Percentiles rank a stretch among this genome's conserved stretches.
Conservation (phyloP, 2,329 filamentous ascomycete species). For the Cordyceps cateniannulata region DNA sequence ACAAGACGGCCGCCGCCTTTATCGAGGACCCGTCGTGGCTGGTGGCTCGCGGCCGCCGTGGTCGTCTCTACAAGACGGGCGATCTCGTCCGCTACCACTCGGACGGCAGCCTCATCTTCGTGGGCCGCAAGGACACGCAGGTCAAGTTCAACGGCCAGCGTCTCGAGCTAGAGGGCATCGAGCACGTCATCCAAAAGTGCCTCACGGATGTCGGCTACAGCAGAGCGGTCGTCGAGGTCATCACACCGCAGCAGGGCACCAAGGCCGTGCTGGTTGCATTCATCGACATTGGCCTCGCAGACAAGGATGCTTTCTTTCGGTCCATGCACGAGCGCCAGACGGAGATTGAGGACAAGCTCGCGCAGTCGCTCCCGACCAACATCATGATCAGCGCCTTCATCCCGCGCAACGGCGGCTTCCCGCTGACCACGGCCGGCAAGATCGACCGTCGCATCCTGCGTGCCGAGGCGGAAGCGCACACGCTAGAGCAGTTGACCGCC, state of each 20-base stretch:
- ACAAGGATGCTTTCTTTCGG: background rate
- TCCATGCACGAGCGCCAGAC: background rate
- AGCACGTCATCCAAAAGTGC: slow-evolving; percentile 12
- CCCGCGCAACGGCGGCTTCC: background rate
- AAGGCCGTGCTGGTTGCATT: background rate
- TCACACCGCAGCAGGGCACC: background rate
- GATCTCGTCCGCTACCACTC: slow-evolving; percentile 22
- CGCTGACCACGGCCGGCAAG: slow-evolving; percentile 3
- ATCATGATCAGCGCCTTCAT: slow-evolving; percentile 3
- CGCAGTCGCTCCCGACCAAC: slow-evolving; percentile 3
- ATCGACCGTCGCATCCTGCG: background rate
- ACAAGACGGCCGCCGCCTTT: slow-evolving; percentile 20
- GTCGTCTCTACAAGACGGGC: slow-evolving; percentile 19
- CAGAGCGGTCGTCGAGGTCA: background rate
- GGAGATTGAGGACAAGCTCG: background rate
- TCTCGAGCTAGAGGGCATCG: slow-evolving; percentile 34
- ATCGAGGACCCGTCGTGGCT: slow-evolving; percentile 2
- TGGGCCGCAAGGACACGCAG: slow-evolving; percentile 48
- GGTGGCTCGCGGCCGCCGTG: background rate
- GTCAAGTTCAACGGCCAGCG: slow-evolving; percentile 50
- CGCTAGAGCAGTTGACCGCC: background rate
- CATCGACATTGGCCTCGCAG: background rate
- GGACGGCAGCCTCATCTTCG: slow-evolving; percentile 31
- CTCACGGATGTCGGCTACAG: background rate
- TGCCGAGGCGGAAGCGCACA: background rate